Evolutionary conservation across 2,329 filamentous ascomycete species (phyloP).

Genomic region (Ophiostoma populinum): DNA sequence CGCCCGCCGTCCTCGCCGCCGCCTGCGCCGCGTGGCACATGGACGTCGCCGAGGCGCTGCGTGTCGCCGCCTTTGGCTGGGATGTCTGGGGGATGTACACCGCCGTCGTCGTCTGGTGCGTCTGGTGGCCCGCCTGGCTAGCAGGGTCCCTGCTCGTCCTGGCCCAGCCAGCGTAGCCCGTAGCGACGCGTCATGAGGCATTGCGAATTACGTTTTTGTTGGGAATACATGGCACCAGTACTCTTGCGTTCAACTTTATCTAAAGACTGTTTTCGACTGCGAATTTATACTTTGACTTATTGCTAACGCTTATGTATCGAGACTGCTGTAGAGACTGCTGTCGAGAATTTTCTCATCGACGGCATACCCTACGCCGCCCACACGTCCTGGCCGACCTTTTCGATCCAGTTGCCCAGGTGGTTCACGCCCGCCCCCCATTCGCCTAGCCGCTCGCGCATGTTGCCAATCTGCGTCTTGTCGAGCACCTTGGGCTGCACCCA

Average conservation of each 20-base stretch:
- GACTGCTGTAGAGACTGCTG: too few species aligned
- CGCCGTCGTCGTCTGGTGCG: slow-evolving; percentile 75
- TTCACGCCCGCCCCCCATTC: slow-evolving; percentile 97
- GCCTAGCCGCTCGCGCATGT: slow-evolving; percentile 71
- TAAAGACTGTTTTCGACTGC: too few species aligned
- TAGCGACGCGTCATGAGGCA: too few species aligned
- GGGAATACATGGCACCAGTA: too few species aligned
- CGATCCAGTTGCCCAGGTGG: slow-evolving; percentile 92
- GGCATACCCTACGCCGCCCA: slow-evolving; percentile 52
- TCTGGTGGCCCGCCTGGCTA: slow-evolving; percentile 91
- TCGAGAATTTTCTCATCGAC: neutral
- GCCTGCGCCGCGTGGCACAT: slow-evolving; percentile 25
- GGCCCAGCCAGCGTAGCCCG: slow-evolving; percentile 17
- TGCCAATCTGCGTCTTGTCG: slow-evolving; percentile 86
- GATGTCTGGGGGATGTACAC: slow-evolving; percentile 81
- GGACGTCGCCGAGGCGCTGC: slow-evolving; percentile 40
- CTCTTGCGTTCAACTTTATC: too few species aligned
- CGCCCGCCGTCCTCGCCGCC: slow-evolving; percentile 35
- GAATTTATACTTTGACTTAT: too few species aligned
- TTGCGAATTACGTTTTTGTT: too few species aligned
- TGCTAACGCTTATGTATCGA: too few species aligned
- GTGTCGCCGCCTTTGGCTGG: slow-evolving; percentile 71
- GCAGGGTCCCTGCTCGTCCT: slow-evolving; percentile 40
- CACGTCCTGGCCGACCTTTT: slow-evolving; percentile 81
- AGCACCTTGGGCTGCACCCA: slow-evolving; percentile 99